Conservation (phyloP, 106 monocot species). For the Dendrobium officinale region DNA sequence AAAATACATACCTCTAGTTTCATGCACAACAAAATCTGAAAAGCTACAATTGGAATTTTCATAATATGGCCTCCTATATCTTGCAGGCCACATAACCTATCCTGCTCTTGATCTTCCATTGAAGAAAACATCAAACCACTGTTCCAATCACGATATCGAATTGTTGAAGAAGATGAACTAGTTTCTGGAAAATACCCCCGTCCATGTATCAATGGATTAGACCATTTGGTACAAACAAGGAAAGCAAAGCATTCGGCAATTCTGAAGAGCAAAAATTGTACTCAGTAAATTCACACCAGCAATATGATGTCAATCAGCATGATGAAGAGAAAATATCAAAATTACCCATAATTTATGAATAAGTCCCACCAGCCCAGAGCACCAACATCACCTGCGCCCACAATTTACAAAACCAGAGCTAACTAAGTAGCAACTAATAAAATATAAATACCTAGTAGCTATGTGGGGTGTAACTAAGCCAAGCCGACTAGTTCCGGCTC, state of each 20-base stretch:
- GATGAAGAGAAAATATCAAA: not conserved
- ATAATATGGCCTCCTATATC: constrained; percentile 94
- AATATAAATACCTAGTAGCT: too few relatives aligned
- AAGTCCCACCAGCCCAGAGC: constrained; percentile 97
- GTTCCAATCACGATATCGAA: constrained; percentile 73
- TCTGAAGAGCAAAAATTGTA: constrained; percentile 28
- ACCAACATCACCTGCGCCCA: constrained; percentile 71
- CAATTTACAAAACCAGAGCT: not conserved
- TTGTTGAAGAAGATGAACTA: constrained; percentile 70
- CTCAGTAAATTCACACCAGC: not conserved
- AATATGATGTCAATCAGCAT: not conserved
- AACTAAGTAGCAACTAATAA: not conserved
- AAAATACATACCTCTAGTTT: constrained; percentile 59
- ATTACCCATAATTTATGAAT: constrained; percentile 96
- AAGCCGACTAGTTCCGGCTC: too few relatives aligned
- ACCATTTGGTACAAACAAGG: constrained; percentile 98
- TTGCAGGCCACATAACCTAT: constrained; percentile 61
- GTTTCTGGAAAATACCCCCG: constrained; percentile 45
- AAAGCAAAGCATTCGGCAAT: constrained; percentile 97
- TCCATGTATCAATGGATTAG: constrained; percentile 91
- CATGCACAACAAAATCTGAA: constrained; percentile 91
- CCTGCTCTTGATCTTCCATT: constrained; percentile 65
- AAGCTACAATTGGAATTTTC: constrained; percentile 82
- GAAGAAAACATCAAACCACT: constrained; percentile 66
- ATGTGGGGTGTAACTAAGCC: too few relatives aligned